phyloP scores from a whole-genome alignment of 2,329 filamentous ascomycete species.

The Apiospora hydei region DNA sequence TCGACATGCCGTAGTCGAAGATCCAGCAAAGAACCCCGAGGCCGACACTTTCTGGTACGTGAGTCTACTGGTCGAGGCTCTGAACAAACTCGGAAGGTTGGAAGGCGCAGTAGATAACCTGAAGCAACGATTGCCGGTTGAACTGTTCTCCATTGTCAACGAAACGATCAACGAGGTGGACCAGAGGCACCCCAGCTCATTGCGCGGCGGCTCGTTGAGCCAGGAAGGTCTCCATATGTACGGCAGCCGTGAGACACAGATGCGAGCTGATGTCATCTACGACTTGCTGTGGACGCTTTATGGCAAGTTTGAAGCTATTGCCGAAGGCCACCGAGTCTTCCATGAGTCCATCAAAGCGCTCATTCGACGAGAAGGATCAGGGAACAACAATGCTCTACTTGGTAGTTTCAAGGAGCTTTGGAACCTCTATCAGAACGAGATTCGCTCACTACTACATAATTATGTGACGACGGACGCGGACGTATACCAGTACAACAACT shows the following conservation, averaged over 20 bases:
- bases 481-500: conserved; percentile 67
- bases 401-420: conserved; percentile 95
- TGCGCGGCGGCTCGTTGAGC: conserved; percentile 64
- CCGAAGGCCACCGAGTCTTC: conserved; percentile 91
- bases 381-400: conserved; percentile 71
- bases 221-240: conserved; percentile 67
- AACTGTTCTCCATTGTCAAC: conserved; percentile 92
- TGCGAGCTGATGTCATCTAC: conserved; percentile 84
- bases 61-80: conserved; percentile 81
- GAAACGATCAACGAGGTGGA: conserved; percentile 95
- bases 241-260: conserved; percentile 74
- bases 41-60: conserved; percentile 96
- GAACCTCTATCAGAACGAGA: conserved; percentile 98
- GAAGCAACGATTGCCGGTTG: conserved; percentile 91
- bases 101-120: conserved; percentile 88
- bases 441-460: conserved; percentile 90
- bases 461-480: conserved; percentile 94
- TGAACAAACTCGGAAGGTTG: conserved; percentile 88
- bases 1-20: conserved; percentile 74
- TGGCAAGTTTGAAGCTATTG: conserved; percentile 96
- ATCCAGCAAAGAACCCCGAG: conserved; percentile 92
- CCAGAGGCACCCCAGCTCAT: conserved; percentile 85
- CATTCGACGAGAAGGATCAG: conserved; percentile 77
- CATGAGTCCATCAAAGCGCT: conserved; percentile 92
- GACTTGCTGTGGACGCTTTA: conserved; percentile 93